These are phyloP conservation scores for Plantago lanceolata DNA, from an alignment of 305 asterid species.

Conservation along the genomic window DNA sequence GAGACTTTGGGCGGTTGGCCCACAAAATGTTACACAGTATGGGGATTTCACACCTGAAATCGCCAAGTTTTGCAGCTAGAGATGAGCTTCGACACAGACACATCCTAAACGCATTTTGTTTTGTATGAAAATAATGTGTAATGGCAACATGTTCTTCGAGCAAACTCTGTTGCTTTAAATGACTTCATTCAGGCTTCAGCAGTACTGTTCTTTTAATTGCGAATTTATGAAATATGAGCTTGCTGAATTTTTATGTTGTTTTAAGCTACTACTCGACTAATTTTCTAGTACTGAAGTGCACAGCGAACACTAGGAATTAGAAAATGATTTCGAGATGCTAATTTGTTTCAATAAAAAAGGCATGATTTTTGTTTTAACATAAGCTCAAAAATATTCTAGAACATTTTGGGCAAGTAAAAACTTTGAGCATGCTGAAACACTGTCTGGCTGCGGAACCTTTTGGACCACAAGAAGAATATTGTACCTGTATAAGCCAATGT, in stretches of 20 bases:
- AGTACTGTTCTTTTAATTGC: neutral
- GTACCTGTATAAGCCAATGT: neutral
- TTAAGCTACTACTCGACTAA: too few species aligned
- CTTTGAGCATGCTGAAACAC: neutral
- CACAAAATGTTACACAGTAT: constrained; percentile 9
- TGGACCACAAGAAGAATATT: constrained; percentile 23
- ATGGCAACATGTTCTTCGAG: neutral
- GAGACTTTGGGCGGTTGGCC: constrained; percentile 20
- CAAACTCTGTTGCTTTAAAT: neutral
- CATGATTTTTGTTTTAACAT: neutral
- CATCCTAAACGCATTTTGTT: neutral
- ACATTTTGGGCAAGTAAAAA: neutral
- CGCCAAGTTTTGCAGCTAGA: constrained; percentile 34
- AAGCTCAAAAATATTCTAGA: neutral
- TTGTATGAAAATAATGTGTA: constrained; percentile 7
- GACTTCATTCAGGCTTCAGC: neutral
- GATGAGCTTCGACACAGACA: constrained; percentile 14
- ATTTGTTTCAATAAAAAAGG: neutral
- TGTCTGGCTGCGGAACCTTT: neutral
- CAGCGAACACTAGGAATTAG: too few species aligned
- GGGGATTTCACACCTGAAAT: constrained; percentile 3
- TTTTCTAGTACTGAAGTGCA: too few species aligned
- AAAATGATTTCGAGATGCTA: neutral
- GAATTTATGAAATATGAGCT: neutral
- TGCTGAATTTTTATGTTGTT: neutral